Conservation (phyloP, 768 basidiomycete genomes). For the Termitomyces sp. region DNA sequence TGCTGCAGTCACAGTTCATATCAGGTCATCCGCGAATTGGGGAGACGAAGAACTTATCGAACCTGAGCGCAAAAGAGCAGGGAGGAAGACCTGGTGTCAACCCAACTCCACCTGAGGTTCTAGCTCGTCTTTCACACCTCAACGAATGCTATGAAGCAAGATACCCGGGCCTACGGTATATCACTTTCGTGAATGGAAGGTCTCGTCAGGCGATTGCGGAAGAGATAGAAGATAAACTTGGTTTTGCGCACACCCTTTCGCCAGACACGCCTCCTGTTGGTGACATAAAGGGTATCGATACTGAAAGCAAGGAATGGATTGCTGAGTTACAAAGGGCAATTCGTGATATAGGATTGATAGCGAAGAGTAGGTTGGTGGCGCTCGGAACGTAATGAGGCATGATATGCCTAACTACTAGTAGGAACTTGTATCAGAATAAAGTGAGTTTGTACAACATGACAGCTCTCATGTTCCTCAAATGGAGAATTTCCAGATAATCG, state of each 20-base stretch:
- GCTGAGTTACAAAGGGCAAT: conserved; percentile 70
- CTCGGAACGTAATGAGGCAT: conserved; percentile 33
- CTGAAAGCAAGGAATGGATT: conserved; percentile 46
- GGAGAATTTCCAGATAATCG: not conserved
- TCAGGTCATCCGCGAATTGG: conserved; percentile 89
- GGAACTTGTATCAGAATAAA: not conserved
- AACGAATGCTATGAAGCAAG: conserved; percentile 71
- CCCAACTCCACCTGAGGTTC: conserved; percentile 67
- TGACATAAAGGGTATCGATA: conserved; percentile 29
- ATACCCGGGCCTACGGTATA: conserved; percentile 77
- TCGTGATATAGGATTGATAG: conserved; percentile 68
- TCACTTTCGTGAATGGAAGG: conserved; percentile 90
- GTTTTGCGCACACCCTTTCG: conserved; percentile 43
- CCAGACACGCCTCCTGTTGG: conserved; percentile 33
- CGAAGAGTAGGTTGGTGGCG: conserved; percentile 55
- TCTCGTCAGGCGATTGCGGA: conserved; percentile 62
- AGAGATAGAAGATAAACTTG: conserved; percentile 73
- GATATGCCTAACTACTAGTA: not conserved
- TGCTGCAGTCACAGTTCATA: conserved; percentile 58
- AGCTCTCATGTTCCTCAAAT: not conserved
- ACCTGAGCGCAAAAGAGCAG: conserved; percentile 77
- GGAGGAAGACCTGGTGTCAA: conserved; percentile 35
- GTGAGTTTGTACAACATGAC: not conserved
- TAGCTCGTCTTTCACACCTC: conserved; percentile 65
- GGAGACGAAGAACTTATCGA: conserved; percentile 69